Conservation (phyloP, 305 asterid genomes). For the Fraxinus floribunda region DNA sequence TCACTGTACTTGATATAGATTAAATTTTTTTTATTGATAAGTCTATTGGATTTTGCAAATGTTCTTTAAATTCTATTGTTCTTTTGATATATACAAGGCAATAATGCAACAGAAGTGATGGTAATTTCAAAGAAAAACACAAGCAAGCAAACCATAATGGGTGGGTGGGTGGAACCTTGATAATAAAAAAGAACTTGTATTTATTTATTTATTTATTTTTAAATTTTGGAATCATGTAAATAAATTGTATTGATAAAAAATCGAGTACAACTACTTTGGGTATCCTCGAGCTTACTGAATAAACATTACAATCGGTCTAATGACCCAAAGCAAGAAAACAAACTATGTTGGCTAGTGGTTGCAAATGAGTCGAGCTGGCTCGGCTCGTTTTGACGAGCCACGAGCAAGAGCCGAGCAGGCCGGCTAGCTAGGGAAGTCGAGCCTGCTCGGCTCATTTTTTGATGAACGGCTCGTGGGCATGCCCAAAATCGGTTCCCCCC, state of each 20-base stretch:
- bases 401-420: too few relatives aligned
- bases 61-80: neutral
- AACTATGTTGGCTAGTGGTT: neutral
- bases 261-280: neutral
- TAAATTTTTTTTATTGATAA: neutral
- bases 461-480: too few relatives aligned
- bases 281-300: neutral
- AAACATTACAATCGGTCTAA: neutral
- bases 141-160: neutral
- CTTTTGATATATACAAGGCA: neutral
- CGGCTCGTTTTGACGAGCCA: too few relatives aligned
- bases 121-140: neutral
- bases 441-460: too few relatives aligned
- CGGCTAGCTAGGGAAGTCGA: too few relatives aligned
- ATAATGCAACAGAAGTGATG: neutral
- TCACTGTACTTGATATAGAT: neutral
- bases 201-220: too few relatives aligned
- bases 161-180: neutral
- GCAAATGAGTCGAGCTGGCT: too few relatives aligned
- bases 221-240: too few relatives aligned
- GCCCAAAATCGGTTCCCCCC: too few relatives aligned
- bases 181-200: neutral
- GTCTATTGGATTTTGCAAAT: neutral
- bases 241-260: too few relatives aligned
- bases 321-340: neutral